A percentile compares a stretch with the other conserved stretches of the same genome.
phyloP scores from a whole-genome alignment of 2,329 filamentous ascomycete genomes.

The Epichloe scottii region DNA sequence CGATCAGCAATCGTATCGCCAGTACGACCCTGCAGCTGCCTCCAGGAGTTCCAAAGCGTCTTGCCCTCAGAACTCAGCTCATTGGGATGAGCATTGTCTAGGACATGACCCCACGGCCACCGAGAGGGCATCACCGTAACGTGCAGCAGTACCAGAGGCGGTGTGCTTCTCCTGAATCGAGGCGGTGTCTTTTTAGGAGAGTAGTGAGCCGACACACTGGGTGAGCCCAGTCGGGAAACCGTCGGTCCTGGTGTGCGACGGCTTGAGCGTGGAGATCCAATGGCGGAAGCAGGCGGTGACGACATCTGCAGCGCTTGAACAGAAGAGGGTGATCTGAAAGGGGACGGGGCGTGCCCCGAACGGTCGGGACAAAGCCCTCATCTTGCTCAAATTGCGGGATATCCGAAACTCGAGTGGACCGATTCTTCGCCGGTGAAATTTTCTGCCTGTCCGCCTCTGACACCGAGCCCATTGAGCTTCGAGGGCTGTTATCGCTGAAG shows the following conservation, averaged over 20 bases:
- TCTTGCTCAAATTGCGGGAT: constrained; percentile 35
- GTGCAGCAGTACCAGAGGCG: constrained; percentile 65
- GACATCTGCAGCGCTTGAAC: constrained; percentile 62
- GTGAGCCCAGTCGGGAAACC: constrained; percentile 45
- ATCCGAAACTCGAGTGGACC: constrained; percentile 35
- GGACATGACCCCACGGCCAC: constrained; percentile 48
- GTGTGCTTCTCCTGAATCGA: constrained; percentile 42
- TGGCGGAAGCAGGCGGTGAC: constrained; percentile 47
- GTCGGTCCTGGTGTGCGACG: constrained; percentile 35
- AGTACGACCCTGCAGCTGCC: constrained; percentile 55
- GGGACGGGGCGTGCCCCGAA: constrained; percentile 47
- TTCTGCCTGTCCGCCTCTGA: constrained; percentile 23
- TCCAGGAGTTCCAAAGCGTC: constrained; percentile 49
- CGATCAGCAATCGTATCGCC: constrained; percentile 62
- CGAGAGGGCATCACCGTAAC: constrained; percentile 62
- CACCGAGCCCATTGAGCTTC: constrained; percentile 43
- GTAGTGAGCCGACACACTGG: constrained; percentile 36
- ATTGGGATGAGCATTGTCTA: constrained; percentile 29
- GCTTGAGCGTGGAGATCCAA: constrained; percentile 41
- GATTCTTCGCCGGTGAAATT: constrained; percentile 13
- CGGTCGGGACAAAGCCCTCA: constrained; percentile 39
- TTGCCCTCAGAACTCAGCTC: constrained; percentile 35
- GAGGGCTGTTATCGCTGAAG: constrained; percentile 45
- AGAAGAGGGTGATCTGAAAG: constrained; percentile 57
- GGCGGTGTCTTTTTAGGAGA: constrained; percentile 46